A percentile compares a stretch with the other conserved stretches of the same genome.
These are phyloP conservation scores for Plantago elongata DNA, from an alignment of 257 asterid species.

Conservation along the genomic window DNA sequence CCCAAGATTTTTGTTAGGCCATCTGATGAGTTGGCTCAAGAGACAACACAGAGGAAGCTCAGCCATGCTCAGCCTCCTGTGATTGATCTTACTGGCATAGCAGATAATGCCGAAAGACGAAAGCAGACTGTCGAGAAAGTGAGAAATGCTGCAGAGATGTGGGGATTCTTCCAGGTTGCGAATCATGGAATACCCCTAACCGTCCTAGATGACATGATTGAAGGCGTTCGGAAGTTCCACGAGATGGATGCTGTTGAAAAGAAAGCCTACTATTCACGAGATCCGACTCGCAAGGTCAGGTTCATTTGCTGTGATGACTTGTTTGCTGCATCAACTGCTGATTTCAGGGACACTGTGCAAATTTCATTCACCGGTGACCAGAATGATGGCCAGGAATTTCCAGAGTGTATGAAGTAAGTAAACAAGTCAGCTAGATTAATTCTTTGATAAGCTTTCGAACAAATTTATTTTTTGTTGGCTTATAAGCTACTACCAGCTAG, in stretches of 20 bases:
- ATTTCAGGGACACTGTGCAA: too few species aligned
- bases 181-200: neutral
- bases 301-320: neutral
- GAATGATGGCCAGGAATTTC: too few species aligned
- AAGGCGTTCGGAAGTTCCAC: neutral
- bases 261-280: neutral
- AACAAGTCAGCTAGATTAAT: too few species aligned
- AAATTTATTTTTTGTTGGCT: too few species aligned
- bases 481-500: too few species aligned
- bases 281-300: neutral
- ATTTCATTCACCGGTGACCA: too few species aligned
- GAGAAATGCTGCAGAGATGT: neutral
- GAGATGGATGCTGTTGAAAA: neutral
- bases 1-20: neutral
- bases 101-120: neutral
- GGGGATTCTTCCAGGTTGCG: constrained; percentile 2
- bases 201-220: neutral
- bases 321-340: too few species aligned
- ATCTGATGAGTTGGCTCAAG: neutral
- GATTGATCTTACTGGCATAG: neutral
- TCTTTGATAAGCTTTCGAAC: too few species aligned
- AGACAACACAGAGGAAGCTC: neutral
- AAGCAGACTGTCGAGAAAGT: neutral
- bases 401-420: too few species aligned
- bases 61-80: neutral